Evolutionary conservation across 495 filamentous ascomycete species (phyloP).

Genomic region (Xylaria castorea): DNA sequence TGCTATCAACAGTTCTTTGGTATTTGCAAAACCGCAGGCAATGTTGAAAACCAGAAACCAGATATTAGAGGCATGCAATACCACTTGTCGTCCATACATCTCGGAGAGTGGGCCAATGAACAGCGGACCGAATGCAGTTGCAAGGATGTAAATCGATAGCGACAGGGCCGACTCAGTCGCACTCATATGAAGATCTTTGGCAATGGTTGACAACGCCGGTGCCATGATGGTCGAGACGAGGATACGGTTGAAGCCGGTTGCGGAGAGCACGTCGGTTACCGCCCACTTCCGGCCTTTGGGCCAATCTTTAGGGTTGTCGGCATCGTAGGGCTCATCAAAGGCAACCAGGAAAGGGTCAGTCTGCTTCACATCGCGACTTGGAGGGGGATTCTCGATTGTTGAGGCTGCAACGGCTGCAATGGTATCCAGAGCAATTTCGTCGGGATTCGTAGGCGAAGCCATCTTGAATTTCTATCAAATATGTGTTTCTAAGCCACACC

Average conservation of each 20-base stretch:
- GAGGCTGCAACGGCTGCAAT: background rate
- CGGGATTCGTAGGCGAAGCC: background rate
- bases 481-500: background rate
- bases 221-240: constrained; percentile 74
- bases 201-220: constrained; percentile 62
- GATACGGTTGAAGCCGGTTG: constrained; percentile 67
- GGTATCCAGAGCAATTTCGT: constrained; percentile 12
- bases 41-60: constrained; percentile 57
- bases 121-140: constrained; percentile 66
- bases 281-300: constrained; percentile 64
- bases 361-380: constrained; percentile 5
- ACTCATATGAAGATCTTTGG: constrained; percentile 61
- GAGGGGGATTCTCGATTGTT: background rate
- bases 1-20: constrained; percentile 54
- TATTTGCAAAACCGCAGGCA: constrained; percentile 53
- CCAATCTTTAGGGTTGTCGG: constrained; percentile 69
- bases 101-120: constrained; percentile 67
- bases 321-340: constrained; percentile 45
- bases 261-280: constrained; percentile 55
- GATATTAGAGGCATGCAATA: constrained; percentile 55
- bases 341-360: constrained; percentile 16
- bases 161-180: constrained; percentile 36
- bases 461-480: background rate
- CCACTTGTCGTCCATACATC: constrained; percentile 58
- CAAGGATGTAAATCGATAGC: constrained; percentile 55